Percentiles rank a stretch among this genome's conserved stretches.
These are phyloP conservation scores for Aristolochia californica DNA, from an alignment of 164 flowering plant genomes.

Conservation along the genomic window DNA sequence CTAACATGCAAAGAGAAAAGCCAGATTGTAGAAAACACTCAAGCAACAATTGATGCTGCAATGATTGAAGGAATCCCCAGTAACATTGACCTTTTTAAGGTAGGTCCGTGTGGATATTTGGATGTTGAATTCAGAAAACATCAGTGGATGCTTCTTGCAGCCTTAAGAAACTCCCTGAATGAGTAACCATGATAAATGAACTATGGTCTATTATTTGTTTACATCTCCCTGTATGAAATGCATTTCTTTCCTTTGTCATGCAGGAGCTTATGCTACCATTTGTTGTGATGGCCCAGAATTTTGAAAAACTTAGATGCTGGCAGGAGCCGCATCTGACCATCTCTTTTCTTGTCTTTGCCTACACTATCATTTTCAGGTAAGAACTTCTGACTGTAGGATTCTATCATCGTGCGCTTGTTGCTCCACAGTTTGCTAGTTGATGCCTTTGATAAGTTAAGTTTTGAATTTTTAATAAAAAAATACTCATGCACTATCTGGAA, in stretches of 20 bases:
- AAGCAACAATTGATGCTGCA: constrained; percentile 97
- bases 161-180: no score
- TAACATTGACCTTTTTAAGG: constrained; percentile 97
- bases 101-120: constrained; percentile 3
- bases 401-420: background rate
- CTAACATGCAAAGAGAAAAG: constrained; percentile 44
- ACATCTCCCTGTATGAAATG: no score
- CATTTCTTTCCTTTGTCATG: background rate
- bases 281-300: constrained; percentile 28
- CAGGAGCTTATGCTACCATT: constrained; percentile 88
- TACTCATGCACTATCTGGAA: no score
- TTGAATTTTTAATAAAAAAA: background rate
- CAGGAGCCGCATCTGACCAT: constrained; percentile 75
- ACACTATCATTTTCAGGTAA: constrained; percentile 78
- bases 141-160: no score
- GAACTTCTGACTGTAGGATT: background rate
- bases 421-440: background rate
- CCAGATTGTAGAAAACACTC: constrained; percentile 62
- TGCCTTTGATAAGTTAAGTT: background rate
- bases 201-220: no score
- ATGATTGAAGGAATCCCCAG: constrained; percentile 86
- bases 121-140: no score
- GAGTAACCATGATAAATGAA: no score
- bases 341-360: constrained; percentile 64
- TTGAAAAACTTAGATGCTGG: constrained; percentile 80